phyloP scores from a whole-genome alignment of 2,329 filamentous ascomycete species.

The Exophiala calicioides region DNA sequence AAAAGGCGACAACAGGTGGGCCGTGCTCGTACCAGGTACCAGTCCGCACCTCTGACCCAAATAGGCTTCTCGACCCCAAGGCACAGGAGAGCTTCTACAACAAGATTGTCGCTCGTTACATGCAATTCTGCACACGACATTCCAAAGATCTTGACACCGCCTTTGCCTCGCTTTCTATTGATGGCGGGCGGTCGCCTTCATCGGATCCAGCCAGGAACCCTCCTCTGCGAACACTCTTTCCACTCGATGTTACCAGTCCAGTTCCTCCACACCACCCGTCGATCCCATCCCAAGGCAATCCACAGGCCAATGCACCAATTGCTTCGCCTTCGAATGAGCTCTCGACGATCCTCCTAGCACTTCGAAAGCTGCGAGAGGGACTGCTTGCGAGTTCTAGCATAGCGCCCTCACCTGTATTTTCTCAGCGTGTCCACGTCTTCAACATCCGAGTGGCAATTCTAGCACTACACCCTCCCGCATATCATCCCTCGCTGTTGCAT shows the following conservation, averaged over 20 bases:
- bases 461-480: constrained; percentile 79
- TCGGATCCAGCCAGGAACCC: constrained; percentile 43
- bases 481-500: constrained; percentile 81
- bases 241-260: background rate
- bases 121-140: constrained; percentile 80
- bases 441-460: constrained; percentile 82
- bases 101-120: constrained; percentile 83
- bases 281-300: constrained; percentile 7
- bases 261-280: constrained; percentile 9
- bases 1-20: constrained; percentile 81
- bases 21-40: no score
- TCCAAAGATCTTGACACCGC: constrained; percentile 72
- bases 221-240: constrained; percentile 29
- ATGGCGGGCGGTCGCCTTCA: constrained; percentile 34
- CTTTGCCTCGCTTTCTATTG: constrained; percentile 65
- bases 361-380: constrained; percentile 89
- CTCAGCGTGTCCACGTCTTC: constrained; percentile 88
- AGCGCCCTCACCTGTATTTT: constrained; percentile 71
- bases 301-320: constrained; percentile 23
- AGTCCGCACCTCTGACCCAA: constrained; percentile 35
- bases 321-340: constrained; percentile 60
- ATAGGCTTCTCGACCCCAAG: constrained; percentile 70
- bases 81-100: constrained; percentile 83
- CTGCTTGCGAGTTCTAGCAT: constrained; percentile 71
- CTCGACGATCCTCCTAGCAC: constrained; percentile 73